Evolutionary conservation across 192 early-diverging fungal genomes (phyloP).

Genomic region (Podila epigama): DNA sequence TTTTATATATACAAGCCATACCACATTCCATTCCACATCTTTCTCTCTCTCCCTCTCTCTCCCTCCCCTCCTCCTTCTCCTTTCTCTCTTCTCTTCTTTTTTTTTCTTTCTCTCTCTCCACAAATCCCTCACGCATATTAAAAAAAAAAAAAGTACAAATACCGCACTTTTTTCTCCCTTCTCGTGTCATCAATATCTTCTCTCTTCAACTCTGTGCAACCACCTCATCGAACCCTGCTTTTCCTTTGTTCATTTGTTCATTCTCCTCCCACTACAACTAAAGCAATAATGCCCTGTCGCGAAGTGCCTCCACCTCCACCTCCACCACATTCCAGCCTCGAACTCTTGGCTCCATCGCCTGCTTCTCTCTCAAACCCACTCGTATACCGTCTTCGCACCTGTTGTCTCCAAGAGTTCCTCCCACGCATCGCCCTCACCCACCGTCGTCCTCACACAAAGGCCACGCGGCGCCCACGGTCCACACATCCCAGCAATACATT

Average conservation of each 20-base stretch:
- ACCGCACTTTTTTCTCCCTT: too few relatives aligned
- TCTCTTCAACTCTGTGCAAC: too few relatives aligned
- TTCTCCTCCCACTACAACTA: not conserved
- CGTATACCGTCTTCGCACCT: slow-evolving; percentile 38
- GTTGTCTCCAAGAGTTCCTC: slow-evolving; percentile 41
- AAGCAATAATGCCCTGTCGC: slow-evolving; percentile 31
- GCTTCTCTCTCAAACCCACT: slow-evolving; percentile 34
- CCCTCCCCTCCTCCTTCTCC: not conserved
- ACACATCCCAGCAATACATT: not conserved
- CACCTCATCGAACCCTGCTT: not conserved
- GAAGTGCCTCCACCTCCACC: slow-evolving; percentile 37
- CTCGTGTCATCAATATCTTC: not conserved
- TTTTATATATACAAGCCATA: too few relatives aligned
- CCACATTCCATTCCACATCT: not conserved
- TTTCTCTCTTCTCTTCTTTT: not conserved
- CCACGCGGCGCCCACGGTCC: not conserved
- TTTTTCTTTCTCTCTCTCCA: not conserved
- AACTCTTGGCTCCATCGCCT: slow-evolving; percentile 20
- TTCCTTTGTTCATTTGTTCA: not conserved
- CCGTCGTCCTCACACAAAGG: not conserved
- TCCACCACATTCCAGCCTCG: slow-evolving; percentile 36
- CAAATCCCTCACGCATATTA: not conserved
- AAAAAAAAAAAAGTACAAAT: too few relatives aligned
- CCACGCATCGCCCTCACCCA: slow-evolving; percentile 25
- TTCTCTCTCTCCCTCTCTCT: not conserved